Base-by-base conservation (phyloP, 2,329 filamentous ascomycete genomes). In the Septoria petroselini region DNA sequence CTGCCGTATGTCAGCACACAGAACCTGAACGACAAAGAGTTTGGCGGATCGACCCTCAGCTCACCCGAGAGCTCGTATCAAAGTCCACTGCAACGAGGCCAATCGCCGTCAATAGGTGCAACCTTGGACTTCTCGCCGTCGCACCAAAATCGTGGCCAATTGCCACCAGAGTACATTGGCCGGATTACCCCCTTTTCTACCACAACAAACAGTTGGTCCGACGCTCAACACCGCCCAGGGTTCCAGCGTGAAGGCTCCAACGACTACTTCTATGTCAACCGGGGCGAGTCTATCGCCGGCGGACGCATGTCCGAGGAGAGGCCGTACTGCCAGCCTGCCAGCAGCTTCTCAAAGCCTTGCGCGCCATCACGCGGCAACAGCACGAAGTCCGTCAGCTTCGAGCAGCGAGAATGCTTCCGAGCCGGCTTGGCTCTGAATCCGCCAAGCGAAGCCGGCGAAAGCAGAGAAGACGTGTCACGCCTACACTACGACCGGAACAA, bases 381-480 rank as follows among this genome's bases (percentile, higher is more conserved):
- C 43, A 42, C 39, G 7, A 52, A 38, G 21, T 50, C 53, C 11
- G 48, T 56, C 4, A 48, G 33, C 25, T 55, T 55, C 15, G 53
- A 55, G 7, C 43, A 52, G 3, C 43, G 46, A 23, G 52, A 53
- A 9, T 7, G 33, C 2, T 44, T 45, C 46, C 27, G 45, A 23
- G 43, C 45, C 17, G 49, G 53, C 9, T 18, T 57, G 19, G 48
- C 37, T n/a, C 25, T 55, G 8, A 55, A 58, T 39, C 53, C 57
- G 11, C 55, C 57, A 1, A 56, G 50, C 30, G 57, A 59, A 33
- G 53, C 55, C 2, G 51, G 48, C 9, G 55, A 56, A 19, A 57
- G 48, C 17, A 27, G 18, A 17, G 49, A 57, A 29, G 50, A 54
- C 34, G 6, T 52, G 15, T 38, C 35, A 7, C 17, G 17, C 15